phyloP scores from a whole-genome alignment of 257 asterid genomes.

The Parsonsia alboflavescens region DNA sequence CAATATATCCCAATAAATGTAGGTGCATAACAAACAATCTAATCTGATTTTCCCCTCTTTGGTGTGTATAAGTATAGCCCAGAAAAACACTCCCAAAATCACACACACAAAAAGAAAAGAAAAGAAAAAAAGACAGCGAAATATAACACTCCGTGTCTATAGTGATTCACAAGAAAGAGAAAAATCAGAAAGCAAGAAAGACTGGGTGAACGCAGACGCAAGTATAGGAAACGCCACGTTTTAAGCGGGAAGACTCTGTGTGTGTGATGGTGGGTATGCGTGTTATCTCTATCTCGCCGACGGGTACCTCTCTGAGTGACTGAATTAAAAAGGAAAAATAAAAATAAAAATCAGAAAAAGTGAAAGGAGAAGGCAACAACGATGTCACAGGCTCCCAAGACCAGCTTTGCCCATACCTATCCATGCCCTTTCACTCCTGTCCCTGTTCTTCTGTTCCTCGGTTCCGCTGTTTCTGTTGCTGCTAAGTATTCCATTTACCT shows the following conservation, averaged over 20 bases:
- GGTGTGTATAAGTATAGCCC: neutral
- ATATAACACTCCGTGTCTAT: neutral
- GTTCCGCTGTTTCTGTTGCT: no score
- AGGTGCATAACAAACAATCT: neutral
- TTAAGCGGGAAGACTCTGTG: constrained; percentile 5
- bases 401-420: neutral
- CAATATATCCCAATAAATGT: neutral
- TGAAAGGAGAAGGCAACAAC: neutral
- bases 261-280: neutral
- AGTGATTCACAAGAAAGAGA: neutral
- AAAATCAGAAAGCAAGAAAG: neutral
- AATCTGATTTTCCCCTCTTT: neutral
- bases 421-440: neutral
- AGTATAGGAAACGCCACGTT: constrained; percentile 7
- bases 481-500: no score
- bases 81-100: neutral
- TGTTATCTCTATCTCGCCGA: neutral
- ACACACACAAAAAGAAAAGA: neutral
- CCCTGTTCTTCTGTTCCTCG: neutral
- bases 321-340: neutral
- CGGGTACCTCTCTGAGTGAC: neutral
- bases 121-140: neutral
- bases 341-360: neutral
- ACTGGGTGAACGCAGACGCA: neutral
- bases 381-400: neutral